Evolutionary conservation across 306 rosid genomes (phyloP), one percentile per base, ranked within the genome.

Genomic region (Casuarina glauca): DNA sequence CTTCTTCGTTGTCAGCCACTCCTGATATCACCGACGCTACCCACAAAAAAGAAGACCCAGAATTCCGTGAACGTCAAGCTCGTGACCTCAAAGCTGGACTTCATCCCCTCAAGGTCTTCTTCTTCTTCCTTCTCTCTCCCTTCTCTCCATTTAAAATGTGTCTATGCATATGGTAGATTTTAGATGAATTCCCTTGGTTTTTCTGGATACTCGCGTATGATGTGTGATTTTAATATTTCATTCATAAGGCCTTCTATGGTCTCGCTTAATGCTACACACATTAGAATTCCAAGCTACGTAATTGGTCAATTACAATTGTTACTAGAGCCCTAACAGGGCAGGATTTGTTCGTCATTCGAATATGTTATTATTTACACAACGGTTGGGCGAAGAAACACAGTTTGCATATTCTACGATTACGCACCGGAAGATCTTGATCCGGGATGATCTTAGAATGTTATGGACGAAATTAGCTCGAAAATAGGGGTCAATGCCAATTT

Each of bases 31-130:
- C 13, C 60, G 9, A 48, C 38, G 43, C 36, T 36, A 61, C 4
- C 69, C 9, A 48, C 43, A 39, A 41, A 32, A 84, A 81, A 52
- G 90, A 87, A 64, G 70, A 78, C 42, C 81, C 77, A 1, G 84
- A 84, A 39, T 60, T 76, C 60, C 79, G 79, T 38, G 87, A 87
- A 78, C 87, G 87, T 73, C 70, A 75, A 9, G 86, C 87, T 79
- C 86, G 78, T 57, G 90, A 87, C 75, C 87, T 82, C 87, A 84
- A 76, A 75, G 81, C 81, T 73, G 89, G 89, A 5, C 87, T 87
- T 57, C 89, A 87, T 81, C 91, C 91, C 41, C 89, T 87, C 76
- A 87, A 72, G 90, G 90, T 87, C 17, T 50, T 7, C 19, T 3
- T 43, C 36, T 32, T 44, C 20, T 69, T 53, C 60, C 64, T 50